Conservation (phyloP, 305 asterid species). For the Plantago coronopus region DNA sequence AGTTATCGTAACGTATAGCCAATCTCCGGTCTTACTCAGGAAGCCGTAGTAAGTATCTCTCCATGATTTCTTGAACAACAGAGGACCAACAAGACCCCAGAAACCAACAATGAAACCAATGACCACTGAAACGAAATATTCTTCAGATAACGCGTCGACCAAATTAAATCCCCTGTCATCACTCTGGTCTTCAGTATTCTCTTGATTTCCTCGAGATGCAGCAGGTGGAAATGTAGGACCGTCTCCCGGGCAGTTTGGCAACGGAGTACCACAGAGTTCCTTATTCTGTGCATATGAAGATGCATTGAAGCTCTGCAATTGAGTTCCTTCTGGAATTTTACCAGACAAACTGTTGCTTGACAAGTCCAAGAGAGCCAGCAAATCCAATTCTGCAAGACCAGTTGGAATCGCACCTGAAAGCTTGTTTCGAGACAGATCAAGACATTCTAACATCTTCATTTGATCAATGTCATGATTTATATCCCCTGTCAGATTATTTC, state of each 20-base stretch:
- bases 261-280: not conserved
- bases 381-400: slow-evolving; percentile 1
- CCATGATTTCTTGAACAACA: slow-evolving; percentile 11
- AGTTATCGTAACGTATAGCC: not conserved
- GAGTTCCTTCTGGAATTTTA: not conserved
- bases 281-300: slow-evolving; percentile 1
- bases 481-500: not conserved
- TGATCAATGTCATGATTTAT: not conserved
- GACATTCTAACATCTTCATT: not conserved
- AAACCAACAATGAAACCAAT: not conserved
- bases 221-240: slow-evolving; percentile 1
- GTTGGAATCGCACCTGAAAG: slow-evolving; percentile 3
- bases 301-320: slow-evolving; percentile 4
- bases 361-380: too few species aligned
- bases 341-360: slow-evolving; percentile 3
- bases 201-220: too few species aligned
- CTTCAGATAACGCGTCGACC: not conserved
- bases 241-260: not conserved
- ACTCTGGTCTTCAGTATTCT: not conserved
- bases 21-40: not conserved
- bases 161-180: not conserved
- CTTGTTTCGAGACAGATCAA: slow-evolving; percentile 2
- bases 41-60: slow-evolving; percentile 1
- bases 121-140: not conserved
- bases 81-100: not conserved